Conservation (phyloP, 202 grass and related monocot species). For the Zizania palustris region DNA sequence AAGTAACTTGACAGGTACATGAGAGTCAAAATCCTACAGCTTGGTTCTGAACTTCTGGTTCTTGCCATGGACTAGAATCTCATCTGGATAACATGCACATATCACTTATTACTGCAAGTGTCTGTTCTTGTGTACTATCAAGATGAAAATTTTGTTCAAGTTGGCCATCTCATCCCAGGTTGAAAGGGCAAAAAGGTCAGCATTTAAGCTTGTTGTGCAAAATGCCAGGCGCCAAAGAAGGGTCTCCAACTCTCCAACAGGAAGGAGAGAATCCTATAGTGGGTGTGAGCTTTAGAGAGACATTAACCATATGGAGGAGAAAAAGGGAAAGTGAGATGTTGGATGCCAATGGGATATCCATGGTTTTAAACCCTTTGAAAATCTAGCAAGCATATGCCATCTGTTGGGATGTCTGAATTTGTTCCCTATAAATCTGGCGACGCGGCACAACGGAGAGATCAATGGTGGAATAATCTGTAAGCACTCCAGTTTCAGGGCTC, state of each 20-base stretch:
- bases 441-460: slow-evolving; percentile 23
- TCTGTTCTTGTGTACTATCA: slow-evolving; percentile 1
- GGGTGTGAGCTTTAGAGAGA: slow-evolving; percentile 32
- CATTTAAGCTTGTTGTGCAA: not conserved
- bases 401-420: not conserved
- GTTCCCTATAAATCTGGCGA: slow-evolving; percentile 51
- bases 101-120: not conserved
- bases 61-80: slow-evolving; percentile 3
- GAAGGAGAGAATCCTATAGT: slow-evolving; percentile 54
- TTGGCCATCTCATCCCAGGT: not conserved
- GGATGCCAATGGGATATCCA: slow-evolving; percentile 61
- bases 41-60: not conserved
- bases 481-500: slow-evolving; percentile 58
- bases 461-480: slow-evolving; percentile 24
- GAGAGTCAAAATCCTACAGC: slow-evolving; percentile 61
- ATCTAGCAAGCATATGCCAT: slow-evolving; percentile 39
- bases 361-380: slow-evolving; percentile 60
- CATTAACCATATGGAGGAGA: slow-evolving; percentile 28
- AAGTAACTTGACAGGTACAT: slow-evolving; percentile 66
- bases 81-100: slow-evolving; percentile 19
- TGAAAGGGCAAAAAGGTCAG: not conserved
- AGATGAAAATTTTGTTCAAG: slow-evolving; percentile 7
- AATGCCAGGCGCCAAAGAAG: not conserved
- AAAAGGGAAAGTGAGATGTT: slow-evolving; percentile 37
- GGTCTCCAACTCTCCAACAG: slow-evolving; percentile 46